Evolutionary conservation across 2,329 filamentous ascomycete species (phyloP).

Genomic region (Talaromyces marneffei): DNA sequence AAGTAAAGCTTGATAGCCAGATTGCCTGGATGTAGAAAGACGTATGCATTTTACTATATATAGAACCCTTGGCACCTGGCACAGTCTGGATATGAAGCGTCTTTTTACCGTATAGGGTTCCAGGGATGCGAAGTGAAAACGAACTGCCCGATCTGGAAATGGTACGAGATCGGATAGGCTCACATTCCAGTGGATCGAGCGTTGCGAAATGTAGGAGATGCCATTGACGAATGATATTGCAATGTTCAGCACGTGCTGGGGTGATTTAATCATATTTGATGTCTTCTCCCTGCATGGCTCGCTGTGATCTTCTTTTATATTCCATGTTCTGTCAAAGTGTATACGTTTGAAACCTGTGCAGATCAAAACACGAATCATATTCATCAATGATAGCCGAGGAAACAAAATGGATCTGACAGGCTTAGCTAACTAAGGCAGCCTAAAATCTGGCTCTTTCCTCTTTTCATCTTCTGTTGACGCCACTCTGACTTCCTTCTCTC

Average conservation of each 20-base stretch:
- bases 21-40: no score
- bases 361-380: neutral
- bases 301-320: neutral
- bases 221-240: slow-evolving; percentile 2
- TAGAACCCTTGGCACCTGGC: neutral
- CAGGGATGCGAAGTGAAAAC: neutral
- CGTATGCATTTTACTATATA: neutral
- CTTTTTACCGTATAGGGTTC: neutral
- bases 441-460: neutral
- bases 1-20: neutral
- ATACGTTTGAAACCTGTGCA: neutral
- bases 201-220: neutral
- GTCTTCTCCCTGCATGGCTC: neutral
- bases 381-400: no score
- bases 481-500: neutral
- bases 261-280: neutral
- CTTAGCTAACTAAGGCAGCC: neutral
- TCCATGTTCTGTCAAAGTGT: neutral
- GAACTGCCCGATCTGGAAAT: neutral
- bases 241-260: neutral
- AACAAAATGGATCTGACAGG: no score
- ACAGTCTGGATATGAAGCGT: neutral
- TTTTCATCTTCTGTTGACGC: slow-evolving; percentile 3
- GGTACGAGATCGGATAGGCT: neutral
- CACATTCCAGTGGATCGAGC: slow-evolving; percentile 4